A percentile compares a stretch with the other conserved stretches of the same genome.
Evolutionary conservation across 495 filamentous ascomycete species (phyloP).

Genomic region (Tuber microsphaerosporum): DNA sequence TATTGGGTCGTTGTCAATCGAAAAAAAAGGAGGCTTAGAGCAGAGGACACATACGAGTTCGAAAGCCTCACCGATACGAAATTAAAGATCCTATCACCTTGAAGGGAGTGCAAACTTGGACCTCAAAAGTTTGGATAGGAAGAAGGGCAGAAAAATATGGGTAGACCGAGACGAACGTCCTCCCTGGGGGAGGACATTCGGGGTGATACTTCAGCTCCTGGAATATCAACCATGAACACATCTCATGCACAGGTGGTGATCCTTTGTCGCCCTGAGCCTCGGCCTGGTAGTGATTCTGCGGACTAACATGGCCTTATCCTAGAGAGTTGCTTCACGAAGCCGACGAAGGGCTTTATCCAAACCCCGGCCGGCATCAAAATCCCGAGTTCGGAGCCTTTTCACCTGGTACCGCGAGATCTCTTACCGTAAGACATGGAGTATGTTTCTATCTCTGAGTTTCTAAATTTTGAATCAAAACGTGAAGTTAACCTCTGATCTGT

Average conservation of each 20-base stretch:
- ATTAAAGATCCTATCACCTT: not conserved
- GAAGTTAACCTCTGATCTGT: conserved; percentile 13
- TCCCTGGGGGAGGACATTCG: conserved; percentile 38
- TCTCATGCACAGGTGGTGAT: conserved; percentile 36
- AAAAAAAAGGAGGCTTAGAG: not conserved
- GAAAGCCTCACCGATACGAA: not conserved
- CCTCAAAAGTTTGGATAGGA: not conserved
- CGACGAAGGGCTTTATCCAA: conserved; percentile 34
- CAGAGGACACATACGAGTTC: not conserved
- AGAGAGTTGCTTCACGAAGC: conserved; percentile 38
- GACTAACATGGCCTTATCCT: conserved; percentile 9
- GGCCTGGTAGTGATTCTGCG: conserved; percentile 5
- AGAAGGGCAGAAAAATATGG: conserved; percentile 21
- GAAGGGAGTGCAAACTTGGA: not conserved
- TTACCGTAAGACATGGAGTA: conserved; percentile 42
- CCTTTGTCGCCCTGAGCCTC: not conserved
- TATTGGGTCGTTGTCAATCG: not conserved
- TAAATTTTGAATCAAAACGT: not conserved
- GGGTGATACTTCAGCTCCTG: conserved; percentile 39
- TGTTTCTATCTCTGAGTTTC: not conserved
- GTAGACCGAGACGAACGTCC: conserved; percentile 28
- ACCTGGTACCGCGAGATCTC: conserved; percentile 40
- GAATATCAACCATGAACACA: conserved; percentile 38
- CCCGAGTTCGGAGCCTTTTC: conserved; percentile 23
- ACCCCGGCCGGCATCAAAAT: conserved; percentile 16